Percentiles rank a stretch among this genome's conserved stretches.
Conservation (phyloP, 257 asterid species). For the Fraxinus cuspidata region DNA sequence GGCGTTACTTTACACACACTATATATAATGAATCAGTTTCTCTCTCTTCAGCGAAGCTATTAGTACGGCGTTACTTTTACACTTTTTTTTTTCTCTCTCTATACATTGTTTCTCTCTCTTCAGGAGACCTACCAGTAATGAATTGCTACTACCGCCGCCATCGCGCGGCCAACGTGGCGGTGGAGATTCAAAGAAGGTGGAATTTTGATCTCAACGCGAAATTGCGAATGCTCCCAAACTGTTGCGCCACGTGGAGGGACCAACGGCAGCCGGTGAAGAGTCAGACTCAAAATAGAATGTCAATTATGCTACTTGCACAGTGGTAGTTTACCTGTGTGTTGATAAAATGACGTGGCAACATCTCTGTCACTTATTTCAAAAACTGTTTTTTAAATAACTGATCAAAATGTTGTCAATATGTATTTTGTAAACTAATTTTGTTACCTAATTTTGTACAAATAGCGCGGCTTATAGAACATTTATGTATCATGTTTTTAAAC, state of each 20-base stretch:
- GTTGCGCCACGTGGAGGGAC: slow-evolving; percentile 24
- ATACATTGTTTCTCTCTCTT: neutral
- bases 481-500: too few relatives aligned
- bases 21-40: neutral
- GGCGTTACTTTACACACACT: slow-evolving; percentile 30
- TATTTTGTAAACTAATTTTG: too few relatives aligned
- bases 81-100: neutral
- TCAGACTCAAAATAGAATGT: too few relatives aligned
- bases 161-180: neutral
- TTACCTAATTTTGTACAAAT: too few relatives aligned
- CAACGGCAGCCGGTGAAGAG: neutral
- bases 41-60: neutral
- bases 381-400: too few relatives aligned
- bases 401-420: too few relatives aligned
- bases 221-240: slow-evolving; percentile 4
- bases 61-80: neutral
- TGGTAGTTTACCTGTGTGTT: too few relatives aligned
- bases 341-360: too few relatives aligned
- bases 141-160: neutral
- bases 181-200: slow-evolving; percentile 16
- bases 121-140: neutral
- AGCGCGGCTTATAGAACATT: too few relatives aligned
- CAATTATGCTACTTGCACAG: too few relatives aligned
- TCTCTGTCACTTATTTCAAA: too few relatives aligned
- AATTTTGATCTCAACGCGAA: slow-evolving; percentile 17